phyloP scores from a whole-genome alignment of 1,284 basidiomycete genomes.

The Tilletia horrida region DNA sequence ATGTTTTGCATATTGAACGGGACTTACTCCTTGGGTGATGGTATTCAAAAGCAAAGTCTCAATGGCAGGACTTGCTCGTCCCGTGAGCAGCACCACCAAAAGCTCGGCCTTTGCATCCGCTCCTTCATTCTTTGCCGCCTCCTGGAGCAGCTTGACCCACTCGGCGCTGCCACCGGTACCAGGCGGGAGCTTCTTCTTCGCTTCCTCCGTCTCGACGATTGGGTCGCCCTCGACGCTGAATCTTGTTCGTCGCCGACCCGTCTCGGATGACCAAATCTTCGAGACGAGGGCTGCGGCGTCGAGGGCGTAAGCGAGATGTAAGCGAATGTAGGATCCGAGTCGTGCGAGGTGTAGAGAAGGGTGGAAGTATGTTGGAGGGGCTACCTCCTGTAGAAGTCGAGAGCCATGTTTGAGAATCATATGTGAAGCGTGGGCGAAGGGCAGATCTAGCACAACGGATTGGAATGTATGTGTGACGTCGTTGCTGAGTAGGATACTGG shows the following conservation, averaged over 20 bases:
- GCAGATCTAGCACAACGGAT: background rate
- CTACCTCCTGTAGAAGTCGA: background rate
- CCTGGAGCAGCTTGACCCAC: conserved; percentile 34
- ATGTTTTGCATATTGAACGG: too few species aligned
- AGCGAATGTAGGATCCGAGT: conserved; percentile 21
- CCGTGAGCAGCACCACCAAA: conserved; percentile 36
- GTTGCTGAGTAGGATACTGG: background rate
- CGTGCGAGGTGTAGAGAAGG: conserved; percentile 23
- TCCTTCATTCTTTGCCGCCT: conserved; percentile 32
- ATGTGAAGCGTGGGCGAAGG: background rate
- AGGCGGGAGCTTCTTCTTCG: conserved; percentile 23
- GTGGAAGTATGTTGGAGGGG: conserved; percentile 18
- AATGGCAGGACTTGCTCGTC: conserved; percentile 32
- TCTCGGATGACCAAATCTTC: conserved; percentile 21
- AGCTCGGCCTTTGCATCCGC: conserved; percentile 39
- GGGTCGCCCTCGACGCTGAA: background rate
- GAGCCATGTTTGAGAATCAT: background rate
- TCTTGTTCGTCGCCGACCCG: background rate
- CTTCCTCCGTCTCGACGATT: conserved; percentile 22
- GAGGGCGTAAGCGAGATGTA: conserved; percentile 35
- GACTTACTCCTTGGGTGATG: conserved; percentile 37
- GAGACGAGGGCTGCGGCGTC: conserved; percentile 27
- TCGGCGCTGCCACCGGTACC: conserved; percentile 22
- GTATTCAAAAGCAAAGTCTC: conserved; percentile 41
- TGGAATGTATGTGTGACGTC: background rate